phyloP scores from a whole-genome alignment of 2,329 filamentous ascomycete species.

The Sporothrix schenckii region DNA sequence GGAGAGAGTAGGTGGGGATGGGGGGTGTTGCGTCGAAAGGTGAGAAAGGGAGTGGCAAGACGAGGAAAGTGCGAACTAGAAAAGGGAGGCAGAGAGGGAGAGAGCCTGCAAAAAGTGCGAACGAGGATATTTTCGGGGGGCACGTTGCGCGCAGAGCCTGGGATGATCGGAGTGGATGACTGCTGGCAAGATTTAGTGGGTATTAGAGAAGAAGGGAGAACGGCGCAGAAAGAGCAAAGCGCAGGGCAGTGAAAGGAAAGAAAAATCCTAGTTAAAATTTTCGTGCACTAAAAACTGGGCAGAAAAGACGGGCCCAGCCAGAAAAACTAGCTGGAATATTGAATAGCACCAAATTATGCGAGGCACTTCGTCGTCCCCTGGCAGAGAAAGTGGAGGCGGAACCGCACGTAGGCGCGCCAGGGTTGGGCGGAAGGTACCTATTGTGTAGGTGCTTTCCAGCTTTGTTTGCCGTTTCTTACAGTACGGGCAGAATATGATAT shows the following conservation, averaged over 20 bases:
- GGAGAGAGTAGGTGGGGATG: constrained; percentile 13
- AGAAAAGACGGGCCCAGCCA: constrained; percentile 3
- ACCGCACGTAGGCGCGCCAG: constrained; percentile 7
- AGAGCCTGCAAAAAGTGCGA: constrained; percentile 9
- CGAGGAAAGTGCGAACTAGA: constrained; percentile 15
- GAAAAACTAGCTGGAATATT: not conserved
- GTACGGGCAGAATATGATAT: not conserved
- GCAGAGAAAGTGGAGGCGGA: constrained; percentile 25
- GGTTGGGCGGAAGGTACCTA: not conserved
- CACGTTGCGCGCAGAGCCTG: not conserved
- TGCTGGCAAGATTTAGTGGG: not conserved
- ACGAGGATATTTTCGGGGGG: not conserved
- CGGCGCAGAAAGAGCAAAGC: constrained; percentile 12
- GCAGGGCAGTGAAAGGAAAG: not conserved
- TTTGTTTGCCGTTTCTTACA: constrained; percentile 7
- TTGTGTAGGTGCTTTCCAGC: not conserved
- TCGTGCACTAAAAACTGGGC: constrained; percentile 27
- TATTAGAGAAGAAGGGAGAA: constrained; percentile 23
- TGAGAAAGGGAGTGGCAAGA: constrained; percentile 16
- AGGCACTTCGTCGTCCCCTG: not conserved
- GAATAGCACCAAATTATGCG: not conserved
- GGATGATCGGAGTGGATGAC: constrained; percentile 13
- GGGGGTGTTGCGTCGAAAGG: constrained; percentile 1
- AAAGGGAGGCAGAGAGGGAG: not conserved
- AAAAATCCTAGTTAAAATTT: constrained; percentile 10